These are phyloP conservation scores for Daldinia sp. DNA, from an alignment of 2,329 filamentous ascomycete species.

Conservation along the genomic window DNA sequence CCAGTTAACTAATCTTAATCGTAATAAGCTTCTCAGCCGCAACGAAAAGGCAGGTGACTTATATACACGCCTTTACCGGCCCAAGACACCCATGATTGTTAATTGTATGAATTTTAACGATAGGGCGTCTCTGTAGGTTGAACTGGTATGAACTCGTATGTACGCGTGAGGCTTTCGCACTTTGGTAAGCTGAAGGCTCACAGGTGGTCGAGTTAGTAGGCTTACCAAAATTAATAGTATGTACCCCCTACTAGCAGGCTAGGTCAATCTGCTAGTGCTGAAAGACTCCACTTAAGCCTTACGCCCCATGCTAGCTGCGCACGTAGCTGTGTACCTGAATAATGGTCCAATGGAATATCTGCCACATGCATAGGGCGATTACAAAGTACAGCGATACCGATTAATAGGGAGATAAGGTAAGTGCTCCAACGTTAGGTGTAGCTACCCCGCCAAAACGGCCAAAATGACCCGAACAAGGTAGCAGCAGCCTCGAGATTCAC, in stretches of 20 bases:
- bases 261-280: not conserved
- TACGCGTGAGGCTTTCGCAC: conserved; percentile 10
- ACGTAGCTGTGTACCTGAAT: conserved; percentile 27
- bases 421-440: conserved; percentile 8
- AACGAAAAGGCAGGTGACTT: not conserved
- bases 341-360: conserved; percentile 18
- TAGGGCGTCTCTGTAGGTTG: not conserved
- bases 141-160: not conserved
- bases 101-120: not conserved
- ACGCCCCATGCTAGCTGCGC: conserved; percentile 21
- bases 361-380: conserved; percentile 6
- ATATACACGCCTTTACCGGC: not conserved
- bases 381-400: too few species aligned
- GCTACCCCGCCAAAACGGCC: conserved; percentile 36
- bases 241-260: not conserved
- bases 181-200: not conserved
- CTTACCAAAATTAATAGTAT: conserved; percentile 22
- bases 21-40: not conserved
- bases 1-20: not conserved
- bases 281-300: conserved; percentile 29
- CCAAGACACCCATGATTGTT: not conserved
- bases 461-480: not conserved
- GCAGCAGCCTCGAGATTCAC: conserved; percentile 11
- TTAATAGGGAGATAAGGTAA: conserved; percentile 16
- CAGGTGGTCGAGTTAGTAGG: not conserved